Base-by-base conservation (phyloP, 2,329 filamentous ascomycete genomes). In the Penicillium rolfsii region DNA sequence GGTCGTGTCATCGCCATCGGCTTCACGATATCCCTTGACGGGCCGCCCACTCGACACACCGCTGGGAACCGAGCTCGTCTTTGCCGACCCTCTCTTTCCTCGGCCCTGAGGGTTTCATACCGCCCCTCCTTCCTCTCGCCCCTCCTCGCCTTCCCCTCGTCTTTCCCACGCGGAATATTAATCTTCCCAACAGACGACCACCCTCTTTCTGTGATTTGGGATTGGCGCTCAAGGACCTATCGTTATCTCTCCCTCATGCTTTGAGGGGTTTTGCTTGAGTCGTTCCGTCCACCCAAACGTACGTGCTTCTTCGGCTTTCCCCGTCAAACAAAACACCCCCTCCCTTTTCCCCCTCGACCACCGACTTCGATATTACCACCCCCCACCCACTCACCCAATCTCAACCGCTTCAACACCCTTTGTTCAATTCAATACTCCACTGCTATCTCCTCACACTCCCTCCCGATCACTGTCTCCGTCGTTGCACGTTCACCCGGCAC, bases 241-340 rank as follows among this genome's bases (percentile, higher is more conserved):
- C 54, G 50, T 52, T 33, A 59, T 62, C 28, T 52, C 33, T 60
- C 54, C 67, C 67, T 68, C 67, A 68, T 69, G 67, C 64, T 69
- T 58, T 70, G 67, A 70, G 67, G 66, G 56, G 63, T 65, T 65
- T 61, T 4, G 58, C 65, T 67, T 57, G 63, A 63, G 54, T 66
- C 60, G 62, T 70, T 64, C 67, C 69, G 67, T 70, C 67, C 64
- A 70, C 67, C 65, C 61, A 67, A 70, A 65, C 62, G 67, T 70
- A 69, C 53, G 67, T 70, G 19, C 41, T 36, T 43, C 54, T 22
- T 50, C 35, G 50, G 55, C 64, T 65, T 49, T 57, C 30, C 43
- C 16, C 28, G 7, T 46, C n/a, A 36, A 35, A 46, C 26, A 56
- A 22, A 26, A 41, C 60, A 41, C 60, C 54, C 61, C 52, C 55